phyloP scores from a whole-genome alignment of 305 asterid species.

The Fraxinus sp. region DNA sequence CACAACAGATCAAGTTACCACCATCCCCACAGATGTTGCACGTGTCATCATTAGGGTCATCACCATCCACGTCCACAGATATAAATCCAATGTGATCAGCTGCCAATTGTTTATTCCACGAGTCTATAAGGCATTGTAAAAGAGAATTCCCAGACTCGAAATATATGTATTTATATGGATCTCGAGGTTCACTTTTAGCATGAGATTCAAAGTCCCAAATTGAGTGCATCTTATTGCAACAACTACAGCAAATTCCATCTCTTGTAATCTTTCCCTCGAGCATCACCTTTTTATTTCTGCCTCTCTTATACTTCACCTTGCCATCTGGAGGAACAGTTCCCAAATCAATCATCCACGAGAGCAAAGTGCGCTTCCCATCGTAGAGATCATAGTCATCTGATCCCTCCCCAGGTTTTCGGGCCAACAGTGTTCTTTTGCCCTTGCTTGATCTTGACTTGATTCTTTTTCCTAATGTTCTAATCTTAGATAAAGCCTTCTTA shows the following conservation, averaged over 20 bases:
- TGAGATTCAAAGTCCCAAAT: slow-evolving; percentile 64
- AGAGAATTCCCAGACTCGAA: slow-evolving; percentile 72
- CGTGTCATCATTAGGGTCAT: slow-evolving; percentile 88
- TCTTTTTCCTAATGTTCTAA: slow-evolving; percentile 31
- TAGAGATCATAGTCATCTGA: slow-evolving; percentile 46
- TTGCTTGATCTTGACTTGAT: slow-evolving; percentile 29
- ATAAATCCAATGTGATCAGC: slow-evolving; percentile 47
- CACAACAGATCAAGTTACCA: slow-evolving; percentile 91
- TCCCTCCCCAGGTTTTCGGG: slow-evolving; percentile 63
- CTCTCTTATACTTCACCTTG: slow-evolving; percentile 55
- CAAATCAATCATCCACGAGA: slow-evolving; percentile 86
- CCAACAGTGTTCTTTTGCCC: slow-evolving; percentile 51
- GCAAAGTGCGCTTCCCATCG: slow-evolving; percentile 61
- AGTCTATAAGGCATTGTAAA: slow-evolving; percentile 60
- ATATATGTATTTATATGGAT: slow-evolving; percentile 48
- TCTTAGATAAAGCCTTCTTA: slow-evolving; percentile 39
- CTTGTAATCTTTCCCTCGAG: slow-evolving; percentile 62
- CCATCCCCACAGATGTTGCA: slow-evolving; percentile 97
- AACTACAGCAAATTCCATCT: slow-evolving; percentile 77
- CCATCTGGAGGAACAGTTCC: slow-evolving; percentile 58
- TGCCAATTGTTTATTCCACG: slow-evolving; percentile 70
- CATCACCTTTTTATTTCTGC: slow-evolving; percentile 33
- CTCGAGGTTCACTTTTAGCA: slow-evolving; percentile 52
- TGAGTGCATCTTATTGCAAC: slow-evolving; percentile 57
- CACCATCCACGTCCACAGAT: slow-evolving; percentile 69